Conservation (phyloP, 371 early-diverging fungal species). For the Chytridiales sp. region DNA sequence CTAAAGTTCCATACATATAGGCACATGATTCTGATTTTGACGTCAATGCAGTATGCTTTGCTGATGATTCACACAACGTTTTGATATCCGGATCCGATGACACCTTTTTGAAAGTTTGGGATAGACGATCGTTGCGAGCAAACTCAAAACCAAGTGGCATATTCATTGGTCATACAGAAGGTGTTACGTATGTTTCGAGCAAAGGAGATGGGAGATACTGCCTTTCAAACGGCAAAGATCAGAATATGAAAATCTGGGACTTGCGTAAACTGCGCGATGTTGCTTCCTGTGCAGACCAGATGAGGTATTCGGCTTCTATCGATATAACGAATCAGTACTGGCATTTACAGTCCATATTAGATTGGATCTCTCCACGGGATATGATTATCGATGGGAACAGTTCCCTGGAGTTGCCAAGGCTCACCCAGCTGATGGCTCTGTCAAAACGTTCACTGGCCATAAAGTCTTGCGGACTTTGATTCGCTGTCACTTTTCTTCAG, state of each 20-base stretch:
- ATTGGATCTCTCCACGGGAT: slow-evolving; percentile 25
- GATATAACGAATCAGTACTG: background rate
- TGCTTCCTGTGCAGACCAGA: slow-evolving; percentile 1
- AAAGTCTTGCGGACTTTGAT: slow-evolving; percentile 62
- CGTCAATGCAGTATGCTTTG: slow-evolving; percentile 53
- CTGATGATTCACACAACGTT: slow-evolving; percentile 58
- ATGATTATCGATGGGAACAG: slow-evolving; percentile 41
- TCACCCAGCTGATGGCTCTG: slow-evolving; percentile 56
- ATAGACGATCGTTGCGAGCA: slow-evolving; percentile 52
- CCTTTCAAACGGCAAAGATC: slow-evolving; percentile 63
- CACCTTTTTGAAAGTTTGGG: slow-evolving; percentile 57
- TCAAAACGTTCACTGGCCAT: slow-evolving; percentile 53
- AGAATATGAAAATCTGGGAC: slow-evolving; percentile 66
- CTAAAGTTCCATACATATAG: background rate
- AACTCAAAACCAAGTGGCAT: slow-evolving; percentile 53
- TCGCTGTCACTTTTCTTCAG: slow-evolving; percentile 67
- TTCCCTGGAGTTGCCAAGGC: slow-evolving; percentile 22
- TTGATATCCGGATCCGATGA: slow-evolving; percentile 67
- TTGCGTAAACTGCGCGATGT: slow-evolving; percentile 41
- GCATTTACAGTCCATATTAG: no score
- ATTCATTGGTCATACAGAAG: slow-evolving; percentile 67
- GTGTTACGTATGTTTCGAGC: slow-evolving; percentile 60
- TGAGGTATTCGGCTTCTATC: slow-evolving; percentile 5
- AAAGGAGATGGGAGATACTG: slow-evolving; percentile 37
- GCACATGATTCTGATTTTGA: slow-evolving; percentile 16